These are phyloP conservation scores for Oryza meyeriana DNA, from an alignment of 176 grass and related monocot genomes.

Conservation along the genomic window DNA sequence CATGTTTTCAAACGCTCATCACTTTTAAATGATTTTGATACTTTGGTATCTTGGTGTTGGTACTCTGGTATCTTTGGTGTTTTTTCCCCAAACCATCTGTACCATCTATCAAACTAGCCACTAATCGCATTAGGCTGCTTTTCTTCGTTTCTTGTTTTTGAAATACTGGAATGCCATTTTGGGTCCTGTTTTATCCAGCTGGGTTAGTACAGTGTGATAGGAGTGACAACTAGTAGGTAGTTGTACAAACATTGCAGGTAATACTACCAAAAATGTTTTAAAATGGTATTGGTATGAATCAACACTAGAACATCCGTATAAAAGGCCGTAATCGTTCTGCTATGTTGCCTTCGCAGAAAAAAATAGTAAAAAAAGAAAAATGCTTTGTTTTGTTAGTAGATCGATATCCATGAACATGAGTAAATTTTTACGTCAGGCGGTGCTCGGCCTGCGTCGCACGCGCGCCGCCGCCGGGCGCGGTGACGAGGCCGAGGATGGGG, in stretches of 20 bases:
- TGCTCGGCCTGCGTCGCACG: background rate
- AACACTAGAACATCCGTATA: background rate
- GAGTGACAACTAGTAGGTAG: background rate
- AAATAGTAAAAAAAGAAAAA: background rate
- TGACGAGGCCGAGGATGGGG: conserved; percentile 48
- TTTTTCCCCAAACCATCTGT: background rate
- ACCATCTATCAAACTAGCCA: background rate
- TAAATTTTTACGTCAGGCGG: background rate
- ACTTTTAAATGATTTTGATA: background rate
- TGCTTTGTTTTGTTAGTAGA: background rate
- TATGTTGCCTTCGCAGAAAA: background rate
- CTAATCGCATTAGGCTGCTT: background rate
- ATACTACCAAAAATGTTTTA: background rate
- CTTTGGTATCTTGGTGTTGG: background rate
- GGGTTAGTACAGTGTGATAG: background rate
- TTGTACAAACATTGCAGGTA: background rate
- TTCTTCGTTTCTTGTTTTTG: background rate
- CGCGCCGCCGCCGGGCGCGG: conserved; percentile 1
- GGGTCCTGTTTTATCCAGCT: background rate
- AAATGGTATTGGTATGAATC: background rate
- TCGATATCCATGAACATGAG: background rate
- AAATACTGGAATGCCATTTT: background rate
- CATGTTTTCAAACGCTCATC: background rate
- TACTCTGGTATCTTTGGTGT: background rate
- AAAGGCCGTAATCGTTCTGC: background rate